Conservation (phyloP, 805 yeast species). For the Schizosaccharomyces osmophilus region DNA sequence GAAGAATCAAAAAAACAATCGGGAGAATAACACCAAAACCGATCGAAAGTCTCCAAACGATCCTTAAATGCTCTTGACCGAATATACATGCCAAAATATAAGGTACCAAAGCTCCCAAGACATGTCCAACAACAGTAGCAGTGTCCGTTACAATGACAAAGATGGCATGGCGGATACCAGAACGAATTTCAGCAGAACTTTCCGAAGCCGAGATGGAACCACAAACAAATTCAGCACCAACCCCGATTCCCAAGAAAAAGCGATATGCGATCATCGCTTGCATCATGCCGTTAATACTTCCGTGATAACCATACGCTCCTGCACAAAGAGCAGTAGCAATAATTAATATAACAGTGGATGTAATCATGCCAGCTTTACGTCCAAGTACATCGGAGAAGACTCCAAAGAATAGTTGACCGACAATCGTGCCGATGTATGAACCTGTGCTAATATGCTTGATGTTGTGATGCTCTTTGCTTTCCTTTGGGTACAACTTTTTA, state of each 20-base stretch:
- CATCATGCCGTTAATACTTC: constrained; percentile 44
- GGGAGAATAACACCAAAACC: constrained; percentile 86
- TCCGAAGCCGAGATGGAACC: constrained; percentile 87
- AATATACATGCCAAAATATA: constrained; percentile 69
- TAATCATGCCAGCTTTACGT: constrained; percentile 62
- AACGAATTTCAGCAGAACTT: constrained; percentile 55
- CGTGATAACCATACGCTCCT: constrained; percentile 60
- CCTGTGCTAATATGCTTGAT: constrained; percentile 61
- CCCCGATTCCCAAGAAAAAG: constrained; percentile 69
- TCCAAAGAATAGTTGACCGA: constrained; percentile 72
- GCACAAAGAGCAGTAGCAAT: constrained; percentile 56
- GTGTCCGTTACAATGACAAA: constrained; percentile 71
- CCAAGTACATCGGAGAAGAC: constrained; percentile 54
- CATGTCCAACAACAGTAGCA: constrained; percentile 75
- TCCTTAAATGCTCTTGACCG: constrained; percentile 39
- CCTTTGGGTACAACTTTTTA: constrained; percentile 36
- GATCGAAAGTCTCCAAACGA: constrained; percentile 77
- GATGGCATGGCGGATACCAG: constrained; percentile 68
- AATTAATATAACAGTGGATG: constrained; percentile 51
- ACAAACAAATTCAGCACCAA: constrained; percentile 87
- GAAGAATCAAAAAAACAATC: constrained; percentile 44
- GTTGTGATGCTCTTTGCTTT: constrained; percentile 40
- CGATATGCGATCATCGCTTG: constrained; percentile 66
- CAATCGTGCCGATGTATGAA: constrained; percentile 78
- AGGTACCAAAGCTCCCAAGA: constrained; percentile 61